Evolutionary conservation across 2,329 filamentous ascomycete species (phyloP), one percentile per base, ranked within the genome.

Genomic region (Neonectria hederae): DNA sequence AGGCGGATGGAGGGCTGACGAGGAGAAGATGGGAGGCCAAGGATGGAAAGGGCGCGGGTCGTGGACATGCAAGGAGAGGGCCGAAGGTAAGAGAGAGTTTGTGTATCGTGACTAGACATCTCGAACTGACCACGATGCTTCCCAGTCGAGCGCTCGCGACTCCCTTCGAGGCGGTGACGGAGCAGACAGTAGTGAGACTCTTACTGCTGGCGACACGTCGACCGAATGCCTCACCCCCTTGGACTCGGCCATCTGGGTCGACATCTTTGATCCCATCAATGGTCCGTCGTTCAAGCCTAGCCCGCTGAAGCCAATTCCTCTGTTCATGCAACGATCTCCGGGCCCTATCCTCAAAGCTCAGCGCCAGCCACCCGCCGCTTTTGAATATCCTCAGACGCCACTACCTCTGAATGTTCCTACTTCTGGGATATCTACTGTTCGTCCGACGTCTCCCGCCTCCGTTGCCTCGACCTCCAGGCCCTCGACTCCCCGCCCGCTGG

Each of bases 221-320:
- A 32, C 24, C 2, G 66, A 73, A 14, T 75, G 71, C 51, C 28
- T 68, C 11, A 69, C 74, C 4, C 69, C 73, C 3, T 66, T 73
- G 0, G 70, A 76, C 46, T 77, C 78, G 3, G 75, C 77, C 1
- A 81, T 87, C 6, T 87, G 86, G 73, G 80, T 87, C 7, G 82
- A 83, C 35, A 80, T 85, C 5, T 75, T 76, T 28, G 81, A 88
- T 64, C 85, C 86, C 0, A 64, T 87, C 11, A 79, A 82, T 14
- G 75, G 79, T 10, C 76, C 78, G 4, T 77, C 82, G 2, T 87
- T 87, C 69, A 79, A 76, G 65, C 83, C 84, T 2, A 81, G 79
- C 56, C 80, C 78, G 4, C 78, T 83, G 11, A 88, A 87, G 65
- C 83, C 85, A 1, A 80, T 87, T 11, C 86, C 86, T 0, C 63